Percentiles rank a stretch among this genome's conserved stretches.
Evolutionary conservation across 352 stramenopile genomes (phyloP).

Genomic region (Peronospora farinosa): DNA sequence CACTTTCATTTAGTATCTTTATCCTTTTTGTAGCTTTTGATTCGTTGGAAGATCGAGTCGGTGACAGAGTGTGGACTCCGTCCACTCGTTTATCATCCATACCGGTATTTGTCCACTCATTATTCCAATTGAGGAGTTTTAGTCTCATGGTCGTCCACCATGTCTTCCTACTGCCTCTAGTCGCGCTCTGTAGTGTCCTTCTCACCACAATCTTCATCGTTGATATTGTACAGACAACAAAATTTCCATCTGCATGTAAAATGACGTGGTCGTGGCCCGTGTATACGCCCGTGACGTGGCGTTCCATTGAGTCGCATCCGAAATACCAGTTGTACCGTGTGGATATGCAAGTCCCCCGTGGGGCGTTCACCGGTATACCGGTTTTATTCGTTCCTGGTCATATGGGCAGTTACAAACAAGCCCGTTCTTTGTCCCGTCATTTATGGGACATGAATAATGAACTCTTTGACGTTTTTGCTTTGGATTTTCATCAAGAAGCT

Average conservation of each 20-base stretch:
- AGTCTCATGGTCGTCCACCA: constrained; percentile 8
- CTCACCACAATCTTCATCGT: constrained; percentile 38
- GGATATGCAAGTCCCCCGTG: constrained; percentile 52
- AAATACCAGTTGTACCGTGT: constrained; percentile 69
- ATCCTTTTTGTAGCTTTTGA: constrained; percentile 33
- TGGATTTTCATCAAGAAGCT: constrained; percentile 75
- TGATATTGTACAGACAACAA: constrained; percentile 35
- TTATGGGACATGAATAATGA: constrained; percentile 48
- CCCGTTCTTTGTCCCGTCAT: constrained; percentile 67
- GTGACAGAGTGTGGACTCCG: constrained; percentile 1
- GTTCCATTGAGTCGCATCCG: constrained; percentile 22
- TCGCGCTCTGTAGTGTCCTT: constrained; percentile 47
- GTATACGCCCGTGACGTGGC: constrained; percentile 55
- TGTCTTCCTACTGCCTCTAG: constrained; percentile 40
- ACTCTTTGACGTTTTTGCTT: constrained; percentile 74
- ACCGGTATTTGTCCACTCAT: neutral
- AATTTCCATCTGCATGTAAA: constrained; percentile 43
- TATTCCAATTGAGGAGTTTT: neutral
- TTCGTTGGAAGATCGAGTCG: neutral
- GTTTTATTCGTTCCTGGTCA: constrained; percentile 82
- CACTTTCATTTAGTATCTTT: constrained; percentile 57
- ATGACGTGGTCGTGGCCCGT: constrained; percentile 86
- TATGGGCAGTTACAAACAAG: constrained; percentile 82
- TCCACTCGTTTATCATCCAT: neutral
- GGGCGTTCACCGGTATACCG: constrained; percentile 51